Base-by-base conservation (phyloP, 2,329 filamentous ascomycete species). In the Fusarium begoniae region DNA sequence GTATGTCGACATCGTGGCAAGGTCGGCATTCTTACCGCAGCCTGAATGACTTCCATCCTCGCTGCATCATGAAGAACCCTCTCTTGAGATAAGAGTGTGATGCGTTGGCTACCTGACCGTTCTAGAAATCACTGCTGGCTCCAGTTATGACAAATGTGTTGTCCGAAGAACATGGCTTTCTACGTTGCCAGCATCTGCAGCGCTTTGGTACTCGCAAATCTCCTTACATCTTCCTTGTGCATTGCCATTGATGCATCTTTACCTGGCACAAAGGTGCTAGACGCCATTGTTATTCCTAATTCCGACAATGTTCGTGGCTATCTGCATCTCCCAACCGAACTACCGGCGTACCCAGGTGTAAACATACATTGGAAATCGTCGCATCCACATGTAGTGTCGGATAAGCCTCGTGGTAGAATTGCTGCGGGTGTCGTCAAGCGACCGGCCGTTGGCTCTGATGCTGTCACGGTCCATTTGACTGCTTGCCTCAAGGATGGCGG, bases 111-210 rank as follows among this genome's bases (percentile, higher is more conserved):
- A 43, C 9, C 40, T 6, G 2, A 43, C 1, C 1, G 22, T 0
- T 2, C 22, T 7, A 43, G 14, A 43, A 43, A 0, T 43, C 15
- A 43, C 40, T 15, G 14, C 6, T 15, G 0, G 0, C 40, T n/a
- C 22, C 2, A n/a, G 11, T 0, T 6, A n/a, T n/a, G 0, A n/a
- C 40, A 43, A n/a, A 43, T n/a, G 8, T 6, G 6, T 10, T 41
- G 0, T 43, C 8, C 0, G 13, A 43, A 15, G 22, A 15, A 43
- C 14, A 15, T 43, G 40, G 40, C 40, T 43, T 6, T 43, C 22
- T 6, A n/a, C 4, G 22, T 10, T n/a, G 1, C 14, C 0, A 43
- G 1, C 22, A 43, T 43, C 40, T 13, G 40, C n/a, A 43, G 22
- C 3, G 40, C 40, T 43, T n/a, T 43, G 22, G 40, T 43, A 43